Base-by-base conservation (phyloP, 129 eudicot species). In the Chrysanthemum lavandulifolium region DNA sequence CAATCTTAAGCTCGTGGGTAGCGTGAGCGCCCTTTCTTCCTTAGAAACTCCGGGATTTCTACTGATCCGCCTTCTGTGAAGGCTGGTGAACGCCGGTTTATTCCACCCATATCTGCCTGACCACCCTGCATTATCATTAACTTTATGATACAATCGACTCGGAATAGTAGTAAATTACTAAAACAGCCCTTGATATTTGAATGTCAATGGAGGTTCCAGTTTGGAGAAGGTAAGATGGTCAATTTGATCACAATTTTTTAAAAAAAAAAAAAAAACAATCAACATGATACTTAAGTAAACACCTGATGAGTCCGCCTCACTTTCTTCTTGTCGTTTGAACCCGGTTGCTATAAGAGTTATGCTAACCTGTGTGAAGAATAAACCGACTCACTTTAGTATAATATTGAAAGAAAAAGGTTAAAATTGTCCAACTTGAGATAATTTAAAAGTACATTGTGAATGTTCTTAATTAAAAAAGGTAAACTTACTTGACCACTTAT, bases 281-380 rank as follows among this genome's bases (percentile, higher is more conserved):
- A 40, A 8, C 10, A 40, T 40, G 2, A 40, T 7, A 40, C 10
- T 5, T 40, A 40, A 40, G 47, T 40, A 7, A 6, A 40, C 80
- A 87, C 99, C 99, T 90, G 97, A 65, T 73, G 81, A 6, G 84
- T 77, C 77, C 88, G 83, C 13, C 87, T 95, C 91, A 52, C 86
- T 82, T 76, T 86, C 99, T 79, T 90, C 97, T 80, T 86, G 96
- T 48, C 93, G 91, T 73, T 90, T 95, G 75, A 94, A 88, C 69
- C 99, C 99, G 12, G n/a, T 90, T 73, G 99, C 99, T 50, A 95
- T 95, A 71, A 95, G 69, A 63, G 97, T 95, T 71, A 95, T 95
- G 74, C 97, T 91, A 36, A 95, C 94, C 99, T 90, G 86, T 73
- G 27, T 58, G 33, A 52, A 51, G 31, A n/a, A 63, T 65, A 54